These are phyloP conservation scores for Gossypium arboreum DNA, from an alignment of 345 rosid species.

Conservation along the genomic window DNA sequence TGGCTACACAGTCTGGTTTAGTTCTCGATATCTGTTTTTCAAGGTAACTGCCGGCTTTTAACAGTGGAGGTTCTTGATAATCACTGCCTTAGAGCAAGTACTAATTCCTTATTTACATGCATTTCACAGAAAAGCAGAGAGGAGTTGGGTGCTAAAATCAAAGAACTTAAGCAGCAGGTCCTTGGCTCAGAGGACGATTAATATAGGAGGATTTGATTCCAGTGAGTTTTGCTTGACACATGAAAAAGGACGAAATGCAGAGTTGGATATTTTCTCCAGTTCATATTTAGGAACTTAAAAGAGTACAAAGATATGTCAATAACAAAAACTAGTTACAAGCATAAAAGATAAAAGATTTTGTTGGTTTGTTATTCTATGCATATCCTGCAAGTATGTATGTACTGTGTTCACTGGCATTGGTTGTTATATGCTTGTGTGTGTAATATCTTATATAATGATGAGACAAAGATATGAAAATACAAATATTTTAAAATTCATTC, in stretches of 20 bases:
- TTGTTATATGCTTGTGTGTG: background rate
- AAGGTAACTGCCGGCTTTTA: constrained; percentile 40
- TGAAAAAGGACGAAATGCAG: background rate
- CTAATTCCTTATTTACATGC: background rate
- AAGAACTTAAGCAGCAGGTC: constrained; percentile 65
- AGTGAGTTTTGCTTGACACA: background rate
- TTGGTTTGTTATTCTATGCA: background rate
- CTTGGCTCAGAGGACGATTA: constrained; percentile 57
- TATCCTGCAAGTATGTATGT: background rate
- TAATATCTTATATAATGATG: background rate
- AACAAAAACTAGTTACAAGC: constrained; percentile 15
- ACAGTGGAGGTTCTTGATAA: background rate
- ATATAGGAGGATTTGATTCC: background rate
- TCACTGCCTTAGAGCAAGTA: background rate
- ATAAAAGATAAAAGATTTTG: background rate
- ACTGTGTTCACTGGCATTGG: background rate
- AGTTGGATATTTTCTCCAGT: background rate
- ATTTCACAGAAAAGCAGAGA: constrained; percentile 56
- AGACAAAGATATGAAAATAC: background rate
- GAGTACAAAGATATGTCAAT: constrained; percentile 8
- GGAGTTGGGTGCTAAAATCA: constrained; percentile 56
- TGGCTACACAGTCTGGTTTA: constrained; percentile 82
- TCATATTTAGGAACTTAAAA: constrained; percentile 10
- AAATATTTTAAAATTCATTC: background rate
- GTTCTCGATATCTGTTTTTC: constrained; percentile 66